Conservation (phyloP, 371 early-diverging fungal genomes). For the Mucor saturninus region DNA sequence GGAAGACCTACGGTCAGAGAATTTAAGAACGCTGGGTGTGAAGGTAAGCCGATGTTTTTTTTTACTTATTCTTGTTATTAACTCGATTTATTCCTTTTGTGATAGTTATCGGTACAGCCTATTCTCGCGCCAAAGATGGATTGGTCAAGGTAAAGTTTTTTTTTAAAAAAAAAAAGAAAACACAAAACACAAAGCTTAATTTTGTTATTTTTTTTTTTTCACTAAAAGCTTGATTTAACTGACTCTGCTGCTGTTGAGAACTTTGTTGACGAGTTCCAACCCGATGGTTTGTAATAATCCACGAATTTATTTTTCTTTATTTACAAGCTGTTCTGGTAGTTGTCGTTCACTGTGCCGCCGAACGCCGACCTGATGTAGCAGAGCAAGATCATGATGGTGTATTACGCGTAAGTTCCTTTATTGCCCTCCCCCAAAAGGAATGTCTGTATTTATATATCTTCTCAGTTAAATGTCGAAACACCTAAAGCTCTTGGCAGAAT, state of each 20-base stretch:
- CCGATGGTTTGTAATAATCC: slow-evolving; percentile 52
- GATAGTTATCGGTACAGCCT: slow-evolving; percentile 76
- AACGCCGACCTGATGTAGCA: slow-evolving; percentile 86
- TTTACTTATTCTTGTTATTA: background rate
- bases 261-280: slow-evolving; percentile 63
- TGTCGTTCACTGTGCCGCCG: slow-evolving; percentile 89
- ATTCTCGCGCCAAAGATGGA: slow-evolving; percentile 59
- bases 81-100: background rate
- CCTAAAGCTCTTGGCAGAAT: slow-evolving; percentile 62
- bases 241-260: slow-evolving; percentile 54
- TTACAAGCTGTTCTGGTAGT: slow-evolving; percentile 31
- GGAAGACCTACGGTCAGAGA: slow-evolving; percentile 73
- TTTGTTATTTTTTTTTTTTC: background rate
- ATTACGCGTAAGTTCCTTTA: slow-evolving; percentile 42
- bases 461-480: slow-evolving; percentile 70
- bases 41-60: slow-evolving; percentile 42
- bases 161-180: background rate
- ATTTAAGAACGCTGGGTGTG: slow-evolving; percentile 55
- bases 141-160: slow-evolving; percentile 59
- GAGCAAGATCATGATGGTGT: slow-evolving; percentile 66
- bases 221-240: slow-evolving; percentile 68
- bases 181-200: background rate
- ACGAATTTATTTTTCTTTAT: background rate
- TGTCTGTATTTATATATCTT: background rate
- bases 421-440: background rate